Evolutionary conservation across 805 yeast genomes (phyloP), one percentile per base, ranked within the genome.

Genomic region (Candida easanensis): DNA sequence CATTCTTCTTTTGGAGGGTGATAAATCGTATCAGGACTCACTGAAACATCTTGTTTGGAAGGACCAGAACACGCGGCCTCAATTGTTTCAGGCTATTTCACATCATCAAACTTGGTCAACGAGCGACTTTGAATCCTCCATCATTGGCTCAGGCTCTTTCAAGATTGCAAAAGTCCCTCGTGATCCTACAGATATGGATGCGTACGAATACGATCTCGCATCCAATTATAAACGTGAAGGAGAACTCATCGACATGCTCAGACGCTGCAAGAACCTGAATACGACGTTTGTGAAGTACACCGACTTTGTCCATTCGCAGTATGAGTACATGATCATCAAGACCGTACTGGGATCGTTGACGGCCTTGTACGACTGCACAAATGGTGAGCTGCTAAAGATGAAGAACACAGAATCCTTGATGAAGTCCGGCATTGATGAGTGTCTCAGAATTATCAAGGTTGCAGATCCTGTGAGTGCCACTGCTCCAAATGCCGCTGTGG

Each of bases 271-370:
- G 60, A 64, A 36, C 61, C 66, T 36, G 39, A 53, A 33, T 56
- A 54, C 50, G 46, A 64, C 30, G 44, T 63, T 14, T 66, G 63
- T 56, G 17, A 38, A 41, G 4, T 61, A 66, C 23, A 64, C 65
- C 7, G 66, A 63, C 30, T 63, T 73, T 36, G 61, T 74, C 33
- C 52, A 73, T n/a, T 66, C 74, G 4, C 90, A 84, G 60, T 67
- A 76, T 52, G 84, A 81, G 50, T 82, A 83, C 58, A 68, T 88
- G 45, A 70, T 81, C 25, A 76, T 81, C 10, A 86, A 85, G 53
- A 71, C 84, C 8, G 81, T 83, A 51, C 76, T 86, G 48, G 86
- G 87, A 46, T 82, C 93, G 0, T 60, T 82, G 18, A 79, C 89
- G 0, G 79, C 89, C 0, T 51, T 86, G 11, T 63, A 79, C 34